Base-by-base conservation (phyloP, 352 stramenopile species). In the Phytophthora syringae region DNA sequence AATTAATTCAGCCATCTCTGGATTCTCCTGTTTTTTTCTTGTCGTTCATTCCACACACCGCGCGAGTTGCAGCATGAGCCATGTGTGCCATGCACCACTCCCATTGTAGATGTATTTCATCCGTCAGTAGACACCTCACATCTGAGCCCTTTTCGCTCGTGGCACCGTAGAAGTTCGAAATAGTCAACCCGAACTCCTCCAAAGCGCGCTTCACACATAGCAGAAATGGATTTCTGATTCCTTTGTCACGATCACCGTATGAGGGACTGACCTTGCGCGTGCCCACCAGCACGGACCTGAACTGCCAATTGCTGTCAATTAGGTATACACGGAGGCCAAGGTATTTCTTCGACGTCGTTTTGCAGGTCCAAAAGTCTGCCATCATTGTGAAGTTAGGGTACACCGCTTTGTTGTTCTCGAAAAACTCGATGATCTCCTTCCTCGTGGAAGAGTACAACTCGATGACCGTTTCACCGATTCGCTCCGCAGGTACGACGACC, bases 261-360 rank as follows among this genome's bases (percentile, higher is more conserved):
- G 34, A n/a, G 34, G 34, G 42, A n/a, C n/a, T n/a, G n/a, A n/a
- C n/a, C n/a, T n/a, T n/a, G n/a, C n/a, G n/a, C n/a, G n/a, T n/a
- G n/a, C n/a, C n/a, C n/a, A n/a, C n/a, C n/a, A n/a, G n/a, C n/a
- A n/a, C n/a, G n/a, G n/a, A n/a, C n/a, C n/a, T n/a, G n/a, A n/a
- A n/a, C n/a, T n/a, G n/a, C 9, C 43, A 72, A 25, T 67, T 34
- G 1, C 28, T 60, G 50, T 70, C 58, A 3, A 78, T 24, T 7
- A 72, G 52, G 40, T 72, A 72, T 9, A 75, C 21, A 1, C 61
- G 45, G 2, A 72, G 1, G 0, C 48, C 65, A 22, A 75, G 25
- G 27, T 49, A 78, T 15, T 69, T 72, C 12, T 42, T 18, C 15
- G 15, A 18, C 34, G 12, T 58, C 50, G 28, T 36, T 27, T 47